Evolutionary conservation across 2,329 filamentous ascomycete species (phyloP), one percentile per base, ranked within the genome.

Genomic region (Eurotiales sp.): DNA sequence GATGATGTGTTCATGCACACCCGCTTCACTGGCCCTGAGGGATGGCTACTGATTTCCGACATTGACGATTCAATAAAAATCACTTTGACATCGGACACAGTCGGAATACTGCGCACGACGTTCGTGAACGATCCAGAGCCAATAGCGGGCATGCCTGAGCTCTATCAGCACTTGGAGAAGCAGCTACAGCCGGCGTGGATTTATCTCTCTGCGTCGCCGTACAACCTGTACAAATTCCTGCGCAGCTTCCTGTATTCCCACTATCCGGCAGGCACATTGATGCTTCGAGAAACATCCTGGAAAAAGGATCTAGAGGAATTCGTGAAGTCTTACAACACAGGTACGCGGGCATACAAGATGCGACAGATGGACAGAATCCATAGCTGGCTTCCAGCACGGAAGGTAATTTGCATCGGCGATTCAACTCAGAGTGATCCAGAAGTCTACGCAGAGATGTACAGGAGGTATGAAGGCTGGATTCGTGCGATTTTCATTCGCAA

Each of bases 61-160:
- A 82, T 97, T 58, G 93, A 97, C 64, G 92, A 97, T 70, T 96
- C 91, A 0, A 95, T 97, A 75, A 96, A 97, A 71, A 75, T 91
- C 58, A 96, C 92, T 0, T 78, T 87, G 67, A 96, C 92, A 0
- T 82, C 85, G 39, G 86, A 88, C 45, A 85, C 90, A 0, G 78
- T 87, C 7, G 89, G 90, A 2, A 92, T 96, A 61, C 75, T 97
- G 4, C 80, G 82, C 42, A 86, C 86, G 46, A 97, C 92, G 0
- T 96, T 97, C 62, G 81, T 88, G 42, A 86, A 91, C 46, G 75
- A 83, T 14, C 86, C 90, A 0, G 74, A 78, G 12, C 83, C 88
- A 0, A 83, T 92, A 12, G 62, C 77, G 0, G 90, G 88, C 43
- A 96, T 96, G 90, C 88, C 90, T 0, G 84, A 88, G 60, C 78